These are phyloP conservation scores for Aspergillus aculeatus DNA, from an alignment of 2,329 filamentous ascomycete genomes.

Conservation along the genomic window DNA sequence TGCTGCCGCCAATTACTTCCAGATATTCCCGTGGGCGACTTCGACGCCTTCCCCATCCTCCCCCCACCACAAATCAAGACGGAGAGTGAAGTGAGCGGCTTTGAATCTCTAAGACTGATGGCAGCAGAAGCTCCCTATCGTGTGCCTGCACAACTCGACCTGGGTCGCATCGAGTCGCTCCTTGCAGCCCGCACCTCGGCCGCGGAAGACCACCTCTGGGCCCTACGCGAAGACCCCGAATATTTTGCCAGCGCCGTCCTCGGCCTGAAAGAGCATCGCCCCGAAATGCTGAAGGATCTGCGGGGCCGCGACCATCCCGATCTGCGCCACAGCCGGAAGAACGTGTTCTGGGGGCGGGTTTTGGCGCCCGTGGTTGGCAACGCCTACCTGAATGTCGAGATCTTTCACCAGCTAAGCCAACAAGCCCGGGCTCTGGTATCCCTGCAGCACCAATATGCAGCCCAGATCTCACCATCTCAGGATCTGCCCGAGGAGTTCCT, in stretches of 20 bases:
- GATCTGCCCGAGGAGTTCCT: conserved; percentile 13
- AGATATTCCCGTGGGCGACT: conserved; percentile 40
- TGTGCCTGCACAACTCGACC: conserved; percentile 47
- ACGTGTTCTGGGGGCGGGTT: conserved; percentile 4
- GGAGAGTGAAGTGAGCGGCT: conserved; percentile 25
- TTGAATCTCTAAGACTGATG: conserved; percentile 41
- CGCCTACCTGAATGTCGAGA: conserved; percentile 3
- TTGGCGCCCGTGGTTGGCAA: neutral
- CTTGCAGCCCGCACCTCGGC: conserved; percentile 42
- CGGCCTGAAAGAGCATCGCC: conserved; percentile 50
- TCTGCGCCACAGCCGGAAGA: neutral
- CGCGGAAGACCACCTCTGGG: conserved; percentile 55
- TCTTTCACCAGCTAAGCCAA: neutral
- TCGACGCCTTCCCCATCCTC: conserved; percentile 36
- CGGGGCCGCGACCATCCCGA: conserved; percentile 22
- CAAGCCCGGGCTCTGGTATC: neutral
- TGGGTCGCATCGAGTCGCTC: conserved; percentile 46
- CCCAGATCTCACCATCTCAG: conserved; percentile 2
- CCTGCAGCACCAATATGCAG: conserved; percentile 5
- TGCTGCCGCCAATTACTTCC: conserved; percentile 44
- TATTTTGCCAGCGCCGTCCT: conserved; percentile 52
- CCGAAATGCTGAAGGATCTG: conserved; percentile 45
- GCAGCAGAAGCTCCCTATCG: conserved; percentile 55
- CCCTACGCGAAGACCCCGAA: conserved; percentile 56
- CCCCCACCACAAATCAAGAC: conserved; percentile 41